Base-by-base conservation (phyloP, 2,329 filamentous ascomycete species). In the Penicillium frequentans region DNA sequence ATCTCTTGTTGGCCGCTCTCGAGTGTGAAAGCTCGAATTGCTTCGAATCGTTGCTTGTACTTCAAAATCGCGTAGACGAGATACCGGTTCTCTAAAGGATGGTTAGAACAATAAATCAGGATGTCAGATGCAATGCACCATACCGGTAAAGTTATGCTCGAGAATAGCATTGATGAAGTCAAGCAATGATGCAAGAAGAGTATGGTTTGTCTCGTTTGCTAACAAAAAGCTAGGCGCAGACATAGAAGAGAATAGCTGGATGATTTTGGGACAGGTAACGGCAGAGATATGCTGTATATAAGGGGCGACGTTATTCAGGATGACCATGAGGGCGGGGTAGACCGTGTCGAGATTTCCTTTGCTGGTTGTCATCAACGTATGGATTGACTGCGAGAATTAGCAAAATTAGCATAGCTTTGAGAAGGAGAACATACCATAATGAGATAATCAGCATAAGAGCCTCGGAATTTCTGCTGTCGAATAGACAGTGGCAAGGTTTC, bases 1-100 rank as follows among this genome's bases (percentile, higher is more conserved):
- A 98, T 89, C 71, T 98, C 93, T 72, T 93, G 89, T 68, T 95
- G 90, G 0, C 91, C 95, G 67, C 90, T 95, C 70, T 98, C 93
- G 1, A 98, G 81, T 0, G 93, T 98, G 67, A 98, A 96, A 14
- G 88, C 86, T 26, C 93, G 86, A 39, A 98, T 77, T 1, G 90
- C 90, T 71, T 96, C 90, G 61, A 98, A 95, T 29, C 88, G 86
- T 73, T 90, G 93, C 67, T 86, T 86, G 58, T 92, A 91, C 62
- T 88, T 88, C 49, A 96, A 72, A 29, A 98, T 83, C 0, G 89
- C 84, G 69, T 91, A 90, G 14, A 97, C 81, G 49, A 98, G 85
- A 53, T 91, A 87, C 4, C 90, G 83, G 64, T 98, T 98, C 70
- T 87, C 90, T 90, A 63, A 43, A 54, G 51, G 37, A 47, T 5